Percentiles rank a stretch among this genome's conserved stretches.
These are phyloP conservation scores for Diaporthe vaccinii DNA, from an alignment of 2,329 filamentous ascomycete genomes.

Conservation along the genomic window DNA sequence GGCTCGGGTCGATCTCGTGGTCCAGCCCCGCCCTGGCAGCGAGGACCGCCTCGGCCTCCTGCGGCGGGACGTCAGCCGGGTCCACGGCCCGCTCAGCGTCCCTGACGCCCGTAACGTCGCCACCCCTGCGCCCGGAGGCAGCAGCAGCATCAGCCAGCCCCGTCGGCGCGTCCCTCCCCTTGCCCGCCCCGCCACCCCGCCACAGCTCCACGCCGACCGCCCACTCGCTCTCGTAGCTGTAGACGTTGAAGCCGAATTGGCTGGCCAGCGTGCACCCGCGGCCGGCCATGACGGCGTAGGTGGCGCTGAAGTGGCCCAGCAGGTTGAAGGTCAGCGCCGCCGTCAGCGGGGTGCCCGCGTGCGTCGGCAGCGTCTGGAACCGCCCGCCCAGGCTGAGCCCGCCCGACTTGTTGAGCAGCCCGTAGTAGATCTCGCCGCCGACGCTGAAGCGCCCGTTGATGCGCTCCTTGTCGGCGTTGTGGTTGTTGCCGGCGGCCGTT, in stretches of 20 bases:
- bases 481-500: neutral
- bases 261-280: slow-evolving; percentile 85
- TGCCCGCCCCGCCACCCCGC: slow-evolving; percentile 65
- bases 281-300: slow-evolving; percentile 88
- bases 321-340: slow-evolving; percentile 94
- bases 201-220: slow-evolving; percentile 94
- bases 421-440: slow-evolving; percentile 95
- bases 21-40: slow-evolving; percentile 18
- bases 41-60: slow-evolving; percentile 34
- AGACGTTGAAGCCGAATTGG: slow-evolving; percentile 96
- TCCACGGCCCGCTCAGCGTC: neutral
- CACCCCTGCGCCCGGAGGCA: neutral
- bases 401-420: slow-evolving; percentile 91
- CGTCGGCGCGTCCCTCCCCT: slow-evolving; percentile 35
- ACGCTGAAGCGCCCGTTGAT: slow-evolving; percentile 88
- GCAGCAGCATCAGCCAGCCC: neutral
- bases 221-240: slow-evolving; percentile 97
- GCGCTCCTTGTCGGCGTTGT: slow-evolving; percentile 63
- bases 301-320: slow-evolving; percentile 93
- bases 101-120: neutral
- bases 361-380: slow-evolving; percentile 87
- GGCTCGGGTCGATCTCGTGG: neutral
- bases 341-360: slow-evolving; percentile 89
- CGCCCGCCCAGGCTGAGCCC: slow-evolving; percentile 90
- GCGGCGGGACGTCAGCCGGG: neutral